Base-by-base conservation (phyloP, 1,139 yeast genomes). In the Geotrichum reessii region DNA sequence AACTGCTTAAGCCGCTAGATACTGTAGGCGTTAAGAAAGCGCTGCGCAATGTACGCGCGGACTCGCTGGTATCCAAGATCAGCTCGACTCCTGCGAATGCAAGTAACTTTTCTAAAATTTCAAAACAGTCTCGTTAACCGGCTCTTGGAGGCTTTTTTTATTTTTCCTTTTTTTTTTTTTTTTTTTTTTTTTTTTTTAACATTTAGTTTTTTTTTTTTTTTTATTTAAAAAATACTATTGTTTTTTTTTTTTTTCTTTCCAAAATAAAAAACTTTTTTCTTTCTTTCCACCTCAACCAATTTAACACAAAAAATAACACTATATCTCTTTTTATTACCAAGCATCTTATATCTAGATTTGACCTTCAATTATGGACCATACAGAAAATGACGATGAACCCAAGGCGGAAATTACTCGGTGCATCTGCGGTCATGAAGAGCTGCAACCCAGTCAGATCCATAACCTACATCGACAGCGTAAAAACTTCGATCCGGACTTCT, bases 341-440 rank as follows among this genome's bases (percentile, higher is more conserved):
- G 51, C 24, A 19, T 24, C 28, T 25, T 7, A n/a, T 25, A 25
- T 25, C 28, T 21, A 22, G 3, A 21, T 12, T 21, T 21, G 40
- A 21, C n/a, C 37, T 31, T 12, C 9, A 37, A 37, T 17, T n/a
- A 37, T 37, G 44, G 44, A 37, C 33, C 19, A 48, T 27, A 12
- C 25, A 11, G 61, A 3, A 25, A 19, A 63, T 7, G 72, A 62
- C 21, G 77, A 69, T 2, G 77, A 70, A 24, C 78, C 71, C 40
- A 84, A 80, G 47, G 88, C 83, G 57, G 97, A 89, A 68, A 81
- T 88, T 53, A 92, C 98, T 0, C 78, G 98, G 60, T 93, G 99
- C 74, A 81, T 92, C 2, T 93, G 99, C 74, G 93, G 87, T 14
- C 81, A 82, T 64, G 87, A 84, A 61, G 95, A 86, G 65, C 76